phyloP scores from a whole-genome alignment of 1,284 basidiomycete species.

The Mycena sp. region DNA sequence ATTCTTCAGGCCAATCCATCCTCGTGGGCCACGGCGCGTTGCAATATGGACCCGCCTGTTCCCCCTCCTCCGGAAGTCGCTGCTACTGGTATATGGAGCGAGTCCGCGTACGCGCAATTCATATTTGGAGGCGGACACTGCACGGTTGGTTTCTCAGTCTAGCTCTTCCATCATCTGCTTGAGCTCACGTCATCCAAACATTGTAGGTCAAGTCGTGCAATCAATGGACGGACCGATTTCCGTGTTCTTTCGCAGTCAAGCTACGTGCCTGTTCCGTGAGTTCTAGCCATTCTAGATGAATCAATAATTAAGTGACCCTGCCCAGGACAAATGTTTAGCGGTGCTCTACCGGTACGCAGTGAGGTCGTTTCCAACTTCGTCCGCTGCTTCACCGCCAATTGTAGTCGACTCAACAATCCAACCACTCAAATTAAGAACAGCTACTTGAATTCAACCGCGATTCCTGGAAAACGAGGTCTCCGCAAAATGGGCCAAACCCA shows the following conservation, averaged over 20 bases:
- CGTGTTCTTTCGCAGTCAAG: conserved; percentile 9
- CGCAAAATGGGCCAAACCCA: conserved; percentile 20
- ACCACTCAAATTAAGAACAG: conserved; percentile 7
- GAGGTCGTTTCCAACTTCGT: background rate
- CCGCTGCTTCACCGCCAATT: background rate
- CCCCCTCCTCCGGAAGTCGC: conserved; percentile 18
- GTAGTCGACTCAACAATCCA: conserved; percentile 10
- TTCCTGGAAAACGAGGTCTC: conserved; percentile 11
- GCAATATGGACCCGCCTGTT: conserved; percentile 20
- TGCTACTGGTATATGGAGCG: conserved; percentile 21
- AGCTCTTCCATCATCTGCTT: background rate
- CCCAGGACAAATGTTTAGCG: conserved; percentile 8
- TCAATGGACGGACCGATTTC: conserved; percentile 4
- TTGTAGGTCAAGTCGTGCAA: conserved; percentile 12
- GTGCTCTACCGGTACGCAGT: conserved; percentile 2
- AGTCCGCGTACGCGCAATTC: conserved; percentile 15
- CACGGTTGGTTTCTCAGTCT: background rate
- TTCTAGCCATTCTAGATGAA: background rate
- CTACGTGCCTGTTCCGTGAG: conserved; percentile 19
- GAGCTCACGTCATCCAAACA: background rate
- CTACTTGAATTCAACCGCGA: conserved; percentile 15
- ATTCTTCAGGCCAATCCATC: conserved; percentile 10
- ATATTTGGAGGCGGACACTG: conserved; percentile 21
- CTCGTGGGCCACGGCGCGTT: conserved; percentile 12
- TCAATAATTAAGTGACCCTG: background rate